Conservation (phyloP, 73 alveolate species). For the Blepharisma japonicum region DNA sequence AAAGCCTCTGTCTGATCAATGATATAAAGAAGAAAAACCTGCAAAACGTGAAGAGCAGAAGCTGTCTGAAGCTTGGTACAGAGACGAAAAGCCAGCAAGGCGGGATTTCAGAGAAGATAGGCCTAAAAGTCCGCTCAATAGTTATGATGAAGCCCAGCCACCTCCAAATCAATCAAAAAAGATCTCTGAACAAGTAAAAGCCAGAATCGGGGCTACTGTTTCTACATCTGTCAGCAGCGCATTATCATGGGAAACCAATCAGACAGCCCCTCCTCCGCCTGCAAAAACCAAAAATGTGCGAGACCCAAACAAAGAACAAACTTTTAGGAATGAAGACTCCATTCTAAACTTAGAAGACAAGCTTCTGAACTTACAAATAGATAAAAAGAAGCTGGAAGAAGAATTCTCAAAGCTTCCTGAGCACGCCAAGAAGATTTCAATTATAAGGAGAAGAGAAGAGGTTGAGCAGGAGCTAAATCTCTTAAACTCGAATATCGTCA, state of each 20-base stretch:
- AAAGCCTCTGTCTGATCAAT: neutral
- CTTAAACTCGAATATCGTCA: neutral
- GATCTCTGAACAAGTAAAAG: neutral
- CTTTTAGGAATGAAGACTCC: too few species aligned
- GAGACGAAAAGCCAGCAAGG: neutral
- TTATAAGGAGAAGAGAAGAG: neutral
- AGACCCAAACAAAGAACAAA: too few species aligned
- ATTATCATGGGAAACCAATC: neutral
- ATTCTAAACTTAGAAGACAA: neutral
- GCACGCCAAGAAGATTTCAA: neutral
- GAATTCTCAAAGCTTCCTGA: slow-evolving; percentile 13
- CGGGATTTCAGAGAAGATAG: neutral
- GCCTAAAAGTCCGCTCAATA: neutral
- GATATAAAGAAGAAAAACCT: neutral
- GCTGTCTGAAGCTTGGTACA: neutral
- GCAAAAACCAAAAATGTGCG: too few species aligned
- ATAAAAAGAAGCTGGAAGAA: slow-evolving; percentile 1
- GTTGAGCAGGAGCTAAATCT: neutral
- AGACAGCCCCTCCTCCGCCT: too few species aligned
- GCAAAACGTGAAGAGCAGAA: neutral
- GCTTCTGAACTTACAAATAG: slow-evolving; percentile 5
- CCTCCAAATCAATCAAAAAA: neutral
- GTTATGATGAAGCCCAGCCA: neutral
- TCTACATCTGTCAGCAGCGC: neutral
- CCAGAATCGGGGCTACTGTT: slow-evolving; percentile 14